A percentile compares a stretch with the other conserved stretches of the same genome.
phyloP scores from a whole-genome alignment of 345 rosid species.

The Litchi chinensis region DNA sequence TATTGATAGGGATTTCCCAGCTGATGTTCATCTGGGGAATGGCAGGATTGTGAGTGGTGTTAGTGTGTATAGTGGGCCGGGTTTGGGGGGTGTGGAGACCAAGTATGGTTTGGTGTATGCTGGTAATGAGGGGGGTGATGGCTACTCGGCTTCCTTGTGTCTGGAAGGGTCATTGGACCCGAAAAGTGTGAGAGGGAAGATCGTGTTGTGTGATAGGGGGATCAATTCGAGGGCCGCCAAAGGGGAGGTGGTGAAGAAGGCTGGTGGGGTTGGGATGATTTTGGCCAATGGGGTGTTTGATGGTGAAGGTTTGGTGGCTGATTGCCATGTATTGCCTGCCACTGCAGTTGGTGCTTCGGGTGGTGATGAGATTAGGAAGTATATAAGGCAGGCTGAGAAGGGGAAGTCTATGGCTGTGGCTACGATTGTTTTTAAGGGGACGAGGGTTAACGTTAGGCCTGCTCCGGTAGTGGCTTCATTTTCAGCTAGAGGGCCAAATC shows the following conservation, averaged over 20 bases:
- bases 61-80: constrained; percentile 69
- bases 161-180: constrained; percentile 82
- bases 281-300: constrained; percentile 87
- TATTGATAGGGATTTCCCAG: constrained; percentile 80
- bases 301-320: constrained; percentile 91
- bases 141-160: constrained; percentile 77
- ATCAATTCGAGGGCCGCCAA: constrained; percentile 85
- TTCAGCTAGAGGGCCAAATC: constrained; percentile 87
- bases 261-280: constrained; percentile 91
- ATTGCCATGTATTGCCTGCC: constrained; percentile 87
- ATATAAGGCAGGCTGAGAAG: constrained; percentile 47
- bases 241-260: constrained; percentile 76
- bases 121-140: constrained; percentile 66
- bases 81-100: constrained; percentile 43
- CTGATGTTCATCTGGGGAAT: constrained; percentile 74
- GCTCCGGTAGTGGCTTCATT: constrained; percentile 93
- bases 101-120: constrained; percentile 80
- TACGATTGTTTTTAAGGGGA: constrained; percentile 80
- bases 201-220: constrained; percentile 86
- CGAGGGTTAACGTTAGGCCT: constrained; percentile 61
- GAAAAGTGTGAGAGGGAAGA: constrained; percentile 58
- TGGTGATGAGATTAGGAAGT: constrained; percentile 71
- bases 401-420: constrained; percentile 58
- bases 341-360: constrained; percentile 69
- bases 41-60: constrained; percentile 63